phyloP scores from a whole-genome alignment of 1,284 basidiomycete species.

The Naganishia cerealis region DNA sequence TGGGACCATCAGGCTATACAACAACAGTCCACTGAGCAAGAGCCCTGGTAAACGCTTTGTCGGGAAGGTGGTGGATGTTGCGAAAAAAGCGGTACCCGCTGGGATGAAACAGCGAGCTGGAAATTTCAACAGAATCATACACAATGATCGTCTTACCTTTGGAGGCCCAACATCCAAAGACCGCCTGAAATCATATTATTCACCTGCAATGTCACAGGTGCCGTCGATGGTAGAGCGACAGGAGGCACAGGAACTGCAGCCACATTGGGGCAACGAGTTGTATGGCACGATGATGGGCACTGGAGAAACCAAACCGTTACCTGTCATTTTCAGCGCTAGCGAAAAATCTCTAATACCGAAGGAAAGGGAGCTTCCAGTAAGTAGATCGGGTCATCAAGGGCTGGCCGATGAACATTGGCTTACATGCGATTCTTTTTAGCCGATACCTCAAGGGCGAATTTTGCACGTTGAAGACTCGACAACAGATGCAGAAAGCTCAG shows the following conservation, averaged over 20 bases:
- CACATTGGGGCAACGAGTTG: slow-evolving; percentile 14
- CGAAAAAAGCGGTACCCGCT: slow-evolving; percentile 13
- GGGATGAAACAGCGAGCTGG: slow-evolving; percentile 10
- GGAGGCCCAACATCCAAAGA: neutral
- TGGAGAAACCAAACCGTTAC: neutral
- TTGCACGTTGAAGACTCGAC: neutral
- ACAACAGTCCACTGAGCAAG: slow-evolving; percentile 24
- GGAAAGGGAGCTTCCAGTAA: slow-evolving; percentile 24
- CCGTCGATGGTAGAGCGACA: slow-evolving; percentile 6
- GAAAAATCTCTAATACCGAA: neutral
- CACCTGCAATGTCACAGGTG: slow-evolving; percentile 2
- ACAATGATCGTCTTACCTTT: neutral
- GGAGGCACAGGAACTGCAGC: slow-evolving; percentile 8
- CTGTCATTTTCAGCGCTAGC: neutral
- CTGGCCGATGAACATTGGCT: neutral
- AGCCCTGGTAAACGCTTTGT: slow-evolving; percentile 19
- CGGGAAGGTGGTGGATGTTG: slow-evolving; percentile 16
- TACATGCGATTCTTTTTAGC: neutral
- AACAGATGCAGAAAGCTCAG: neutral
- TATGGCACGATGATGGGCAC: neutral
- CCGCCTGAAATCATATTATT: neutral
- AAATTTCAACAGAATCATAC: neutral
- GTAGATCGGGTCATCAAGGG: neutral
- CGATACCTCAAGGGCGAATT: slow-evolving; percentile 15
- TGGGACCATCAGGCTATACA: slow-evolving; percentile 8